phyloP scores from a whole-genome alignment of 345 rosid species.

The Populus davidiana region DNA sequence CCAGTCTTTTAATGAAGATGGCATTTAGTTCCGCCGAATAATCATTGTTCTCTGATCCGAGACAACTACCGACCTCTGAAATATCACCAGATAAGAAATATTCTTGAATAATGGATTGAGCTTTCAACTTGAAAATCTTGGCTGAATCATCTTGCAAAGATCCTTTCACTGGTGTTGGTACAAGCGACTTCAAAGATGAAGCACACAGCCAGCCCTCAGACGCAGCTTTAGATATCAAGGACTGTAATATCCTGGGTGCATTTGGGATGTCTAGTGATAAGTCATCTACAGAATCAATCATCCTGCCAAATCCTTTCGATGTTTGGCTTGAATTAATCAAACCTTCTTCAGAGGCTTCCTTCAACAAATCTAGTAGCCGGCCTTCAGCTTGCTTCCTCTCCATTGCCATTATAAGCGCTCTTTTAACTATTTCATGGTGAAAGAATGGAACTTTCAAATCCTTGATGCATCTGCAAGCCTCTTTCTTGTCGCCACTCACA shows the following conservation, averaged over 20 bases:
- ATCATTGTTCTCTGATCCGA: conserved; percentile 49
- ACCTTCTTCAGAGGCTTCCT: conserved; percentile 62
- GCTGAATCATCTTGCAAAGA: conserved; percentile 39
- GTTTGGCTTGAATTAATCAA: conserved; percentile 74
- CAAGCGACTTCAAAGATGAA: conserved; percentile 62
- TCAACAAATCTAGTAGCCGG: conserved; percentile 52
- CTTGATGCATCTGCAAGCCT: conserved; percentile 75
- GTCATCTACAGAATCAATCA: conserved; percentile 69
- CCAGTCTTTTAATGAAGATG: conserved; percentile 64
- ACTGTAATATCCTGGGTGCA: conserved; percentile 49
- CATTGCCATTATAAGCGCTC: conserved; percentile 73
- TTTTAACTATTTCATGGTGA: conserved; percentile 81
- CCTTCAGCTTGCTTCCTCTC: conserved; percentile 59
- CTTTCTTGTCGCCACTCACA: conserved; percentile 67
- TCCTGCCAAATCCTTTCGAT: conserved; percentile 69
- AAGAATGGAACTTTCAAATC: conserved; percentile 80
- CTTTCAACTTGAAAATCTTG: conserved; percentile 53
- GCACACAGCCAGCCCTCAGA: conserved; percentile 88
- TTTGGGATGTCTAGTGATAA: conserved; percentile 77
- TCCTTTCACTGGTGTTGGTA: conserved; percentile 32
- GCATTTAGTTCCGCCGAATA: conserved; percentile 53
- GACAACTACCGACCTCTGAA: conserved; percentile 57
- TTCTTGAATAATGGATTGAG: conserved; percentile 64
- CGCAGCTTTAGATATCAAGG: conserved; percentile 71
- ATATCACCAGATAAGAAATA: conserved; percentile 71